Percentiles rank a stretch among this genome's conserved stretches.
Conservation (phyloP, 345 rosid genomes). For the Sapria himalayana region DNA sequence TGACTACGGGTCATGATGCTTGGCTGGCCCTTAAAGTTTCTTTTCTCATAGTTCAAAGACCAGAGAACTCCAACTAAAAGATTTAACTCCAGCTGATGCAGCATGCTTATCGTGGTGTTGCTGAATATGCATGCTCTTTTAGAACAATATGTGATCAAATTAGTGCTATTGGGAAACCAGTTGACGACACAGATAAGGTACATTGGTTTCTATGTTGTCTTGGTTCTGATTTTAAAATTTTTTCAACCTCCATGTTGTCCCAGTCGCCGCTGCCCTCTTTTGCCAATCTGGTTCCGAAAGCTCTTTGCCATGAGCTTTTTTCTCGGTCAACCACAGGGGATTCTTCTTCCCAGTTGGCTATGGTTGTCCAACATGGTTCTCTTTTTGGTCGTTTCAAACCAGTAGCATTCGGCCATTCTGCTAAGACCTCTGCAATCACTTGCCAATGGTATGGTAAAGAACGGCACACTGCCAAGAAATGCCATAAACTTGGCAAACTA, state of each 20-base stretch:
- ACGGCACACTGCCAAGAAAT: background rate
- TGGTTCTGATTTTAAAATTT: background rate
- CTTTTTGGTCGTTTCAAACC: too few relatives aligned
- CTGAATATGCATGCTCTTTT: background rate
- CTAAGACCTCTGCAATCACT: background rate
- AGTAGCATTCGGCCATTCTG: background rate
- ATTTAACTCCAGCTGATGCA: background rate
- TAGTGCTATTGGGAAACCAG: slow-evolving; percentile 1
- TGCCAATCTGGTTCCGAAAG: background rate
- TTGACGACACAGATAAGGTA: slow-evolving; percentile 2
- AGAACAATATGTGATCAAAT: background rate
- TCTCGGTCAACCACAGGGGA: background rate
- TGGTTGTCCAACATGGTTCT: background rate
- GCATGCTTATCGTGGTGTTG: background rate
- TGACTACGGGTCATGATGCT: background rate
- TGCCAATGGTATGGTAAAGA: background rate
- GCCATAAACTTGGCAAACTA: slow-evolving; percentile 1
- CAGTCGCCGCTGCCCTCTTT: background rate
- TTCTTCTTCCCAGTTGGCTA: background rate
- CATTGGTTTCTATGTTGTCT: slow-evolving; percentile 1
- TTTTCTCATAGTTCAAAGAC: background rate
- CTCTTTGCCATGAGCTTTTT: background rate
- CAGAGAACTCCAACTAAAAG: background rate
- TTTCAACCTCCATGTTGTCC: background rate
- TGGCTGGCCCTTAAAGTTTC: background rate